Evolutionary conservation across 2,329 filamentous ascomycete genomes (phyloP), one percentile per base, ranked within the genome.

Genomic region (Trichoderma oligosporum): DNA sequence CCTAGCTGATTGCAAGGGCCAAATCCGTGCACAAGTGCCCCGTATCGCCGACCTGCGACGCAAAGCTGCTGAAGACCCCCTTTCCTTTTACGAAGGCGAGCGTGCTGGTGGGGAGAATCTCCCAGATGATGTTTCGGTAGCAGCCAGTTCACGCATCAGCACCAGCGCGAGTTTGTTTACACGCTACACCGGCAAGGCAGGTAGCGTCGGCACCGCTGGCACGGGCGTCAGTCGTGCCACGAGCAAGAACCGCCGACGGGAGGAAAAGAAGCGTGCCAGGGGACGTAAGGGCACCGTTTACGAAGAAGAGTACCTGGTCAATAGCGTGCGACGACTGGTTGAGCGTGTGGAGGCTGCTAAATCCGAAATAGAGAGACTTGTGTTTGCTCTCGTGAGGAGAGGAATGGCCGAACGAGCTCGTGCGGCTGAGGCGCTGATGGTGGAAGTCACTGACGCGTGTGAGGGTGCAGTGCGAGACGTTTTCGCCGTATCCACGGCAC

Each of bases 221-320:
- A 92, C 88, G 11, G 83, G 85, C 27, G 85, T 88, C 2, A 89
- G 85, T 48, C 82, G 91, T 11, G 88, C 88, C 58, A 96, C 91
- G 38, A 88, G 84, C 68, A 96, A 94, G 78, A 97, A 96, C 68
- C 85, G 91, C 52, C 81, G 87, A 22, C 82, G 91, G 18, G 94
- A 99, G 73, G 94, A 99, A 78, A 85, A 96, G 71, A 99, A 99
- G 81, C 85, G 93, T 14, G 94, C 94, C 0, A 80, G 91, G 7
- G 94, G 94, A 22, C 93, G 96, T 71, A 97, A 97, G 77, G 94
- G 94, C 9, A 96, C 90, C 14, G 89, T 99, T 4, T 99, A 99
- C 71, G 94, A 99, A 72, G 93, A 97, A 69, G 94, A 97, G 72
- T 99, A 99, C 71, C 82, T 99, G 4, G 86, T 96, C 58, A 94